phyloP scores from a whole-genome alignment of 345 rosid species.

The Eucalyptus sp. region DNA sequence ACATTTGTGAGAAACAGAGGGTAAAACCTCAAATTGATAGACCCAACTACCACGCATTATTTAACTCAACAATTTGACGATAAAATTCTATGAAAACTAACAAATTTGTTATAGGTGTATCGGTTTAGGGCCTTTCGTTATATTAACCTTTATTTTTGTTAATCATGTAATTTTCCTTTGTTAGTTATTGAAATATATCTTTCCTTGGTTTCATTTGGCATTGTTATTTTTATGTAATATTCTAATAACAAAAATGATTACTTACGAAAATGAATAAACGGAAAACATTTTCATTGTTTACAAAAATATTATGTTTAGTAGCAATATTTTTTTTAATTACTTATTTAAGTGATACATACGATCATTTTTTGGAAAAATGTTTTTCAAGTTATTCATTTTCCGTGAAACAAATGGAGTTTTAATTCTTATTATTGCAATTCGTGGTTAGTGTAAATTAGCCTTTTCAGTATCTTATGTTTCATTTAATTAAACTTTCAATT shows the following conservation, averaged over 20 bases:
- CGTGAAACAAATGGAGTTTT: not conserved
- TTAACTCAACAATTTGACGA: fast-evolving
- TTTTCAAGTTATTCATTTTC: no score
- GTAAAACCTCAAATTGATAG: no score
- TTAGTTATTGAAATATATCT: not conserved
- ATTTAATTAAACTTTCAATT: not conserved
- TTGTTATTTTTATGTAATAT: not conserved
- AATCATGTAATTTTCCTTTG: not conserved
- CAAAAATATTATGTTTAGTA: no score
- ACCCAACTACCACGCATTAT: fast-evolving
- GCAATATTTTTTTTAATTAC: no score
- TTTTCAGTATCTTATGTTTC: not conserved
- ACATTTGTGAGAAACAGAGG: fast-evolving
- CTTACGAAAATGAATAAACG: no score
- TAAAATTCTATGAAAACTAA: fast-evolving
- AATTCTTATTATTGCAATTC: not conserved
- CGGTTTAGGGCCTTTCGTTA: no score
- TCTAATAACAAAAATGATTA: no score
- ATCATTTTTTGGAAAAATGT: not conserved
- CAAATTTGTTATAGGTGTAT: no score
- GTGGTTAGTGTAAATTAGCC: not conserved
- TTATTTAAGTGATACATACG: no score
- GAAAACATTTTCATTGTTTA: no score
- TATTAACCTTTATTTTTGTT: not conserved
- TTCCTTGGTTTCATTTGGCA: not conserved